phyloP scores from a whole-genome alignment of 257 asterid genomes.

The Solanum lignicaule region DNA sequence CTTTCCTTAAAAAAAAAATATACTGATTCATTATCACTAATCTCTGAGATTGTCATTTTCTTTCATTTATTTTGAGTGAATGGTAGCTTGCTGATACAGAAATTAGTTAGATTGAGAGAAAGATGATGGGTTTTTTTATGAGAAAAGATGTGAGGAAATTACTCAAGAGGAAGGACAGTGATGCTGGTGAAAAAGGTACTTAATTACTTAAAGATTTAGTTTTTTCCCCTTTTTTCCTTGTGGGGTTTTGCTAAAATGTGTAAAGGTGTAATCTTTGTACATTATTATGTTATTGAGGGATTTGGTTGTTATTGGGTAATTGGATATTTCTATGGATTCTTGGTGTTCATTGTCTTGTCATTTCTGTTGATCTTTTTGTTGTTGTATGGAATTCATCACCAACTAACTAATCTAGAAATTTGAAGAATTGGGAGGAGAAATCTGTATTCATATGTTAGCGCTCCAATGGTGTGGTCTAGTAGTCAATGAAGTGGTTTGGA shows the following conservation, averaged over 20 bases:
- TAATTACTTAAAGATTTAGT: neutral
- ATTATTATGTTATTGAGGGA: neutral
- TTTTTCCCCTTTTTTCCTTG: neutral
- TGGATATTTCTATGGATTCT: neutral
- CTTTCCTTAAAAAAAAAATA: neutral
- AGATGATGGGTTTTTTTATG: constrained; percentile 54
- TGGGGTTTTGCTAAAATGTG: neutral
- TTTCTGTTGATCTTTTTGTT: neutral
- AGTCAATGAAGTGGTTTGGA: neutral
- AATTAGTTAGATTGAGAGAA: neutral
- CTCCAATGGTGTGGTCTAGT: neutral
- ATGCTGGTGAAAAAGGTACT: constrained; percentile 86
- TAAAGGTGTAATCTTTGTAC: neutral
- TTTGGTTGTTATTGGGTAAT: neutral
- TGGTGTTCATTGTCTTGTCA: neutral
- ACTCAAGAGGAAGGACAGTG: constrained; percentile 96
- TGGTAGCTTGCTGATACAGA: neutral
- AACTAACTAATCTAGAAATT: neutral
- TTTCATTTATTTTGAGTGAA: neutral
- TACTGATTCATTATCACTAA: neutral
- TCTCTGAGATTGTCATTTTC: neutral
- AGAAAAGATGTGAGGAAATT: constrained; percentile 70
- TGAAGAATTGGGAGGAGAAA: neutral
- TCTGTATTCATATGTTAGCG: neutral
- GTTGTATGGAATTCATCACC: neutral